Evolutionary conservation across 495 filamentous ascomycete species (phyloP), one percentile per base, ranked within the genome.

Genomic region (Schizothecium vesticola): DNA sequence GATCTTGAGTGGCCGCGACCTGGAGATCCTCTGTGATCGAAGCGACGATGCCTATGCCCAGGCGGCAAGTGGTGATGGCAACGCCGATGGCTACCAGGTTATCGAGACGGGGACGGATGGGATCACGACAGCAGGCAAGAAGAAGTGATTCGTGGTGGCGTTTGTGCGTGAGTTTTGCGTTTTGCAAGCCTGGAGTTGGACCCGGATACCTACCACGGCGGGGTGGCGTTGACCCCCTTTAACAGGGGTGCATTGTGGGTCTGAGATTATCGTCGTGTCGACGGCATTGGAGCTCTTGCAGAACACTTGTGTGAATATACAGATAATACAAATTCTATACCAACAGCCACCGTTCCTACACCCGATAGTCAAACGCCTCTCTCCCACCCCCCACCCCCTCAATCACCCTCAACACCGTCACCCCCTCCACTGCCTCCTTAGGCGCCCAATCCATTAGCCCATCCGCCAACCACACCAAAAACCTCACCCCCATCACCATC

Each of bases 41-140:
- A 94, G 90, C 70, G 89, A 91, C 63, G 92, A 92, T 72, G 95
- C 95, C 0, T 99, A 95, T 81, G 83, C 79, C 31, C 84, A 87
- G 69, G 94, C 92, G 24, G 92, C 93, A 68, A 90, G 83, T 79
- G 93, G 86, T 21, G 82, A 89, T 68, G 86, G 86, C 3, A 86
- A 88, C 69, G 83, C 84, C 8, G 83, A 79, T 67, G 86, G 81
- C 13, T 93, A 91, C 73, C 86, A 84, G 77, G 87, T 90, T 33
- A 85, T 93, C 29, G 91, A 91, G 78, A 91, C 88, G 33, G 78
- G 75, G 0, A 72, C 78, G 0, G 73, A 80, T 59, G 81, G 81
- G 21, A 84, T 84, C 24, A 80, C 74, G 10, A 68, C 75, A 69
- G 72, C 80, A 3, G 73, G 71, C 16, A 69, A 64, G 24, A 67